Conservation (phyloP, 2,329 filamentous ascomycete species). For the Verruconis gallopava region DNA sequence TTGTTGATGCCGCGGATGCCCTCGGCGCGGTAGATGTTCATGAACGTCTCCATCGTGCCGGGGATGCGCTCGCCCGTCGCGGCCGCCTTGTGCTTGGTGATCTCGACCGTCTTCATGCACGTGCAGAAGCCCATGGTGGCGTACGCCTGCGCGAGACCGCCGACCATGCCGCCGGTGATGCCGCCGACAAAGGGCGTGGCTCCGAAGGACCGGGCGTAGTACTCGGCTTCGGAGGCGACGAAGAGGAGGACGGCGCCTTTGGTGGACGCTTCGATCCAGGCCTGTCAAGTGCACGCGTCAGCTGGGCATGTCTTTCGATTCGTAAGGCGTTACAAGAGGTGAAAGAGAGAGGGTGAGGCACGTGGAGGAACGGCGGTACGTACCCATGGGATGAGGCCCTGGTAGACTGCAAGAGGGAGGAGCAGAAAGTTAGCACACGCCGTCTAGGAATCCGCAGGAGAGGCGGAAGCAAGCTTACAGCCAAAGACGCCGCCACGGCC, state of each 20-base stretch:
- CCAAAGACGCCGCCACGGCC: slow-evolving; percentile 81
- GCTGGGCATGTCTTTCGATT: too few species aligned
- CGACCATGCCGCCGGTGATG: slow-evolving; percentile 81
- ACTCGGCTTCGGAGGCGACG: slow-evolving; percentile 96
- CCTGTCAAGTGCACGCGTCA: too few species aligned
- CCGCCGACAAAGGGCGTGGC: slow-evolving; percentile 78
- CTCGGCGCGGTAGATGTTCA: slow-evolving; percentile 90
- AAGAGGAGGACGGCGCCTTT: slow-evolving; percentile 98
- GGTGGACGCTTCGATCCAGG: slow-evolving; percentile 99
- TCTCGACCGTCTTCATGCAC: slow-evolving; percentile 99
- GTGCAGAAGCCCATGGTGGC: slow-evolving; percentile 99
- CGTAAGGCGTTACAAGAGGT: too few species aligned
- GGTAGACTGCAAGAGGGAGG: slow-evolving; percentile 92
- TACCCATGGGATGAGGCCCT: slow-evolving; percentile 91
- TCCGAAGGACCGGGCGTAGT: slow-evolving; percentile 72
- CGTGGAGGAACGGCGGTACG: background rate
- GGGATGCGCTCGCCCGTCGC: slow-evolving; percentile 69
- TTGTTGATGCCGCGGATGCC: slow-evolving; percentile 95
- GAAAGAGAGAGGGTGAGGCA: background rate
- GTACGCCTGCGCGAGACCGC: slow-evolving; percentile 94
- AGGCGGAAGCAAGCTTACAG: slow-evolving; percentile 51
- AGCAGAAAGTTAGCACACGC: slow-evolving; percentile 7
- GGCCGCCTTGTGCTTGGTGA: slow-evolving; percentile 94
- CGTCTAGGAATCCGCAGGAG: slow-evolving; percentile 3
- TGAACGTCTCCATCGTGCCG: slow-evolving; percentile 90